These are phyloP conservation scores for Nymphaea thermarum DNA, from an alignment of 164 flowering plant species.

Conservation along the genomic window DNA sequence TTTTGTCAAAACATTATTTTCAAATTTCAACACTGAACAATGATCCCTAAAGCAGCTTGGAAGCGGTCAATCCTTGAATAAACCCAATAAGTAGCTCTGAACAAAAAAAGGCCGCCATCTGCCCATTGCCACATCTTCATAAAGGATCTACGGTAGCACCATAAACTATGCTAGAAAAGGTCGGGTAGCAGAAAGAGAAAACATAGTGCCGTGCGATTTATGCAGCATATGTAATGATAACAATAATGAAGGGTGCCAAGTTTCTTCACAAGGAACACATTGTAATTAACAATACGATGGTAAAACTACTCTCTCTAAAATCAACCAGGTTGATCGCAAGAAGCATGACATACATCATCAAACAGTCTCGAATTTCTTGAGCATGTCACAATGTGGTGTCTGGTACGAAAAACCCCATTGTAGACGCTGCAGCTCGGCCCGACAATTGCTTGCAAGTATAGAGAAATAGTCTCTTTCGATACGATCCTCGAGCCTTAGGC, in stretches of 20 bases:
- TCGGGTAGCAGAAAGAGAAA: no score
- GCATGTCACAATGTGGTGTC: slow-evolving; percentile 72
- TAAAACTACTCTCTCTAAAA: background rate
- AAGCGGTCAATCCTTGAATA: no score
- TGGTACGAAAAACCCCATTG: slow-evolving; percentile 59
- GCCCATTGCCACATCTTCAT: no score
- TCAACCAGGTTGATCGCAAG: background rate
- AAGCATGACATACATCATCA: slow-evolving; percentile 13
- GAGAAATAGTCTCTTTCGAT: slow-evolving; percentile 55
- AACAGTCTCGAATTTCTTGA: slow-evolving; percentile 30
- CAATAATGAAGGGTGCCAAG: background rate
- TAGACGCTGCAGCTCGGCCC: slow-evolving; percentile 54
- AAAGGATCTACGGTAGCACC: no score
- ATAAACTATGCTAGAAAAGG: no score
- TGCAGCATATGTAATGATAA: no score
- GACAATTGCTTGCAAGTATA: slow-evolving; percentile 50
- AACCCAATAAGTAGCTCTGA: no score
- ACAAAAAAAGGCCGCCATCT: no score
- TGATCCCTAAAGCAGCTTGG: no score
- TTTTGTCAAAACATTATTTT: no score
- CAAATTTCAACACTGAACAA: no score
- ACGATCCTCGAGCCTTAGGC: slow-evolving; percentile 30
- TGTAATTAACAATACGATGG: background rate
- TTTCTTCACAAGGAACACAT: background rate
- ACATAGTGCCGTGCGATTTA: no score